Conservation (phyloP, 164 flowering plant genomes). For the Litsea cubeba region DNA sequence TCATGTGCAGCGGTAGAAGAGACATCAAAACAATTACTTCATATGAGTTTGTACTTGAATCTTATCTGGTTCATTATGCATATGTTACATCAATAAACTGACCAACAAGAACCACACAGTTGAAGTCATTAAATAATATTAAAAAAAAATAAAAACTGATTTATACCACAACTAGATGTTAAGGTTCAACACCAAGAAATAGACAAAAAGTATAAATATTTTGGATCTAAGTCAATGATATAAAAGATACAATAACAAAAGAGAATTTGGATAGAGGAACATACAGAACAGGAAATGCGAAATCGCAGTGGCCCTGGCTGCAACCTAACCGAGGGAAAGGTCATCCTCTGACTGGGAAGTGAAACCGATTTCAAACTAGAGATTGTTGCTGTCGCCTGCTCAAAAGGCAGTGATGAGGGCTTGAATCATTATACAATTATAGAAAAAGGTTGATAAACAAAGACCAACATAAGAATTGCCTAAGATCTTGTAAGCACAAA, state of each 20-base stretch:
- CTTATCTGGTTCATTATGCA: background rate
- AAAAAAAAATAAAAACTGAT: background rate
- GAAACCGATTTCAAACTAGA: constrained; percentile 35
- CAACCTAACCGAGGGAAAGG: constrained; percentile 36
- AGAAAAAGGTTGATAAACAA: too few relatives aligned
- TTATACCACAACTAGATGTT: background rate
- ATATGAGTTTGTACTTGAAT: background rate
- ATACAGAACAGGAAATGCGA: constrained; percentile 55
- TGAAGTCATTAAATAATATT: background rate
- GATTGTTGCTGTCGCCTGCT: constrained; percentile 34
- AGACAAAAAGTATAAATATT: too few relatives aligned
- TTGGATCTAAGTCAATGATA: too few relatives aligned
- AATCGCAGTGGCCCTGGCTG: constrained; percentile 25
- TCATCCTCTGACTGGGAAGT: constrained; percentile 23
- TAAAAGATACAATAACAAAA: background rate
- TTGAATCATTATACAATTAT: background rate
- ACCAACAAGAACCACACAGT: background rate
- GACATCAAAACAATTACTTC: background rate
- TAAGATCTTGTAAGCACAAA: background rate
- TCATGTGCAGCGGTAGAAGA: background rate
- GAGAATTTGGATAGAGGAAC: constrained; percentile 13
- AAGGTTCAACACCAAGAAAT: background rate
- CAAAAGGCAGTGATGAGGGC: background rate
- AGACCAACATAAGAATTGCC: background rate
- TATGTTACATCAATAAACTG: background rate